These are phyloP conservation scores for Cystobasidium slooffiae DNA, from an alignment of 1,284 basidiomycete species.

Conservation along the genomic window DNA sequence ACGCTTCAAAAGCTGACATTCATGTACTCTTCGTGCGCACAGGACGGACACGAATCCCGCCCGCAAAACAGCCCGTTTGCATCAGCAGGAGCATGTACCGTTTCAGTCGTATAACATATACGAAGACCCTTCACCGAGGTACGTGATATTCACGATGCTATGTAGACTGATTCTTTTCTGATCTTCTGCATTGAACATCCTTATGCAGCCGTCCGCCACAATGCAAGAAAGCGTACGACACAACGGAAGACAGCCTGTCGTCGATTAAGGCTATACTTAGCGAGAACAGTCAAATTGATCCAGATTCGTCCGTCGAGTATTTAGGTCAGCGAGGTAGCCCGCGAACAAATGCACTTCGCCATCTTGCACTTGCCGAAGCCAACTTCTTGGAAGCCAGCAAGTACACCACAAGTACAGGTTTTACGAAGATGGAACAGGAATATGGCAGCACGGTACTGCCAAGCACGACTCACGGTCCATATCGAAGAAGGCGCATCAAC, in stretches of 20 bases:
- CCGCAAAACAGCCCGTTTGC: no score
- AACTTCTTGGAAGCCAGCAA: slow-evolving; percentile 12
- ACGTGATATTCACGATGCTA: background rate
- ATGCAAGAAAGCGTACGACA: background rate
- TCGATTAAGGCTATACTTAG: slow-evolving; percentile 16
- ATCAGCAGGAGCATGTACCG: background rate
- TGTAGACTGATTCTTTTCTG: background rate
- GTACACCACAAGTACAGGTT: background rate
- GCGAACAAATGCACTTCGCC: slow-evolving; percentile 9
- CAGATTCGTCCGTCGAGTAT: slow-evolving; percentile 32
- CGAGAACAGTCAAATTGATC: background rate
- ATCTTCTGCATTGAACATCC: background rate
- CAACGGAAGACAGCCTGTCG: slow-evolving; percentile 4
- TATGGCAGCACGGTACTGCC: no score
- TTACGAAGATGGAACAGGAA: background rate
- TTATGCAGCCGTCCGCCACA: background rate
- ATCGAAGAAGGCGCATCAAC: background rate
- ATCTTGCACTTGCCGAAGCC: slow-evolving; percentile 27
- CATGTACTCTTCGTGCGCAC: no score
- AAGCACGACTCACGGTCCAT: background rate
- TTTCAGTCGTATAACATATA: slow-evolving; percentile 18
- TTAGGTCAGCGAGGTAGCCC: slow-evolving; percentile 19
- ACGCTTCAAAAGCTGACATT: no score
- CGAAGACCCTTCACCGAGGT: slow-evolving; percentile 13
- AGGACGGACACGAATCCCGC: no score